Evolutionary conservation across 2,329 filamentous ascomycete genomes (phyloP), one percentile per base, ranked within the genome.

Genomic region (Venturia pyrina): DNA sequence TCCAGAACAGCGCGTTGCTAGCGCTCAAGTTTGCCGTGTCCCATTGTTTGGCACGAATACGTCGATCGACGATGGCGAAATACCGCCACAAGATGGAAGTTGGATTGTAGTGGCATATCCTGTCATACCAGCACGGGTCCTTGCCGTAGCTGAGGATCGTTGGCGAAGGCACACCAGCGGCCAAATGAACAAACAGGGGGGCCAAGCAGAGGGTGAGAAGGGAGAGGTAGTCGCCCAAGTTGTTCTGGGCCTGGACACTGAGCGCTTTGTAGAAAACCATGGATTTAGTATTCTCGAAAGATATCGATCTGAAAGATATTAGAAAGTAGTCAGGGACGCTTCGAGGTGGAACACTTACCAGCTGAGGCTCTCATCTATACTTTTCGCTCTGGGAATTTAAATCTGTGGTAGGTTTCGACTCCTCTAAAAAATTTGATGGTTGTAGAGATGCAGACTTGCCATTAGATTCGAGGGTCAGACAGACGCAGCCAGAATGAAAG

Each of bases 21-120:
- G 75, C 72, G 3, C 73, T 73, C 62, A 76, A 66, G 32, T 74
- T 70, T 7, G 62, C 37, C 0, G 57, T 46, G 43, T 63, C 70
- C 76, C 75, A 78, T 0, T 56, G 32, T 1, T 65, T 70, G 2
- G 73, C 69, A 10, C 75, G 70, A 11, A 75, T 67, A 13, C 75
- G 72, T 3, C 76, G 70, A 64, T 76, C 75, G 0, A 70, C 53
- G 59, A 77, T 76, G 21, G 72, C 72, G 10, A 72, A 72, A 65
- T 78, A 77, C 0, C 74, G 72, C 73, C 75, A 78, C 19, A 77
- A 43, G 13, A 78, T 77, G 0, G 75, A 74, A 4, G 73, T 77
- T 0, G 75, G 75, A 65, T 77, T 77, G 59, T 72, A 77, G 50
- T 70, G 70, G 17, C 69, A 68, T 1, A 77, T 44, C 3, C 65